Base-by-base conservation (phyloP, 139 green algal genomes). In the Nannochloris sp. region DNA sequence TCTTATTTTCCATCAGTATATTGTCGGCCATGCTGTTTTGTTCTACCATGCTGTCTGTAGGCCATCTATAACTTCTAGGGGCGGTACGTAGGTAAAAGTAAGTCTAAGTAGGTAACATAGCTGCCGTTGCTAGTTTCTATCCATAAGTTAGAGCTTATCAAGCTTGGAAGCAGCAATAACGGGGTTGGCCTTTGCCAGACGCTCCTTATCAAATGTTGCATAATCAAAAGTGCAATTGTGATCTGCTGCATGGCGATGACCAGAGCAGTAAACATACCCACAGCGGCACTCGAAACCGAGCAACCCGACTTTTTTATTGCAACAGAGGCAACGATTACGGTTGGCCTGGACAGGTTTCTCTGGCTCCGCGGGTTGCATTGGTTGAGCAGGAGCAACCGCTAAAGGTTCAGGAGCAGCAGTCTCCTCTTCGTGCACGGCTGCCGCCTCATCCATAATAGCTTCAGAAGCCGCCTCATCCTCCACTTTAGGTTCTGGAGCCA, bases 201-300 rank as follows among this genome's bases (percentile, higher is more conserved):
- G 54, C 8, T 67, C 47, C 31, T 44, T 46, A 35, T 78, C 71
- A 34, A 71, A 46, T 4, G 35, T 23, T 6, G 42, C 51, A 34
- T 67, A 78, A 65, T 78, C 65, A 56, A 74, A 78, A 33, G 36
- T 27, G 44, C 71, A 78, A 47, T 64, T 23, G 48, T 74, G 65
- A 47, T 78, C 71, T 4, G 34, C 15, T 1, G 71, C 71, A 29
- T 78, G 71, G 62, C 71, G 64, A 58, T 78, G 71, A 51, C 27
- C 14, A 55, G 71, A 74, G 58, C 71, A 78, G 65, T 64, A 78
- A 12, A 70, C 64, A 24, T 74, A 78, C 46, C 71, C 71, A 58
- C 71, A 78, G 10, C 71, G 69, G 71, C 71, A 78, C 51, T 78
- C 71, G 31, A 78, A 78, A 34, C 71, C 71, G 29, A 78, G 65